Evolutionary conservation across 1,139 yeast genomes (phyloP), one percentile per base, ranked within the genome.

Genomic region (Debaryomycetaceae sp.): DNA sequence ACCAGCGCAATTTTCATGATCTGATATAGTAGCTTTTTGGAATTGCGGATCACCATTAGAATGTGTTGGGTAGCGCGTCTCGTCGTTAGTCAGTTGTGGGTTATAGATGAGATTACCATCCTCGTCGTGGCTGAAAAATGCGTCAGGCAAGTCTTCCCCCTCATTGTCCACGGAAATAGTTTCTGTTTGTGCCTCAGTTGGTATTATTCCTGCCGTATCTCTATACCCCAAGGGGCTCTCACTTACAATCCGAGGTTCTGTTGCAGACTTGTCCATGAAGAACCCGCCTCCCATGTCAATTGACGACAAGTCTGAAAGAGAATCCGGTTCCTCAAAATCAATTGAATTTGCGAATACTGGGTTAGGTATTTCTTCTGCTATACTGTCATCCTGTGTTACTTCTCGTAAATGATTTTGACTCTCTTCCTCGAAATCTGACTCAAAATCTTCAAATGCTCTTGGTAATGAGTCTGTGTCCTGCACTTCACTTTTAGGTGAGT

Each of bases 81-180:
- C n/a, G 22, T 34, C 8, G 4, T 34, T n/a, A 8, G 37, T 13
- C n/a, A 9, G 11, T 11, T 20, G 35, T 13, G 65, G 66, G 37
- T 55, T 54, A 42, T 59, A 63, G 1, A 62, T 46, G 11, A 63
- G 45, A 20, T 60, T 58, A 1, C 67, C 67, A 24, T 51, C 38
- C 4, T 49, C 56, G 37, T 54, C 49, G 6, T 46, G 39, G 6
- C 44, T 40, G 41, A 63, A 62, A 22, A 41, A 46, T 1, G 45
- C 45, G 23, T 52, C 55, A 8, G 58, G 56, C 6, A 55, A 29
- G 5, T 51, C 54, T 6, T 43, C 44, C 5, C 42, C n/a, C 7
- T 9, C 36, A 17, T 35, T 39, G 8, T 33, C 20, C 4, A 39
- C 46, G 14, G 31, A 22, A 4, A n/a, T 11, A 8, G 6, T 13